Conservation (phyloP, 148 eudicot species). For the Rhododendron simsii region DNA sequence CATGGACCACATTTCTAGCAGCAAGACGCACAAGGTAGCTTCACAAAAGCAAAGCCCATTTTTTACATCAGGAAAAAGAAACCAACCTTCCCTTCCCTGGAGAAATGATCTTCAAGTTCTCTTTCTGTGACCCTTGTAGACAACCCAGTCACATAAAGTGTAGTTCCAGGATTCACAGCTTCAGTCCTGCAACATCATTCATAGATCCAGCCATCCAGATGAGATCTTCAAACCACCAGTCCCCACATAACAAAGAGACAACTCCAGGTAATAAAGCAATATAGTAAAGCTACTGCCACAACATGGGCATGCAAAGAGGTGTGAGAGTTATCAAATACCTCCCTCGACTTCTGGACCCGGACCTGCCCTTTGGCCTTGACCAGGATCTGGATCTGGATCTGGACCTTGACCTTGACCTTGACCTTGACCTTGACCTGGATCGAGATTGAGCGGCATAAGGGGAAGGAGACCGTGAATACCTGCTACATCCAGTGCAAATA, state of each 20-base stretch:
- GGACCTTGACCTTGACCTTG: too few species aligned
- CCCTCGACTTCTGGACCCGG: constrained; percentile 63
- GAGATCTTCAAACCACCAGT: neutral
- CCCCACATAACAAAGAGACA: neutral
- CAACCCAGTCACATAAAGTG: constrained; percentile 92
- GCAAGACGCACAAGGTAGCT: neutral
- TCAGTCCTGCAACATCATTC: constrained; percentile 45
- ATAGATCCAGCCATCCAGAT: neutral
- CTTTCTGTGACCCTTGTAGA: constrained; percentile 90
- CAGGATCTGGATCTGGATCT: constrained; percentile 47
- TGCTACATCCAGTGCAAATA: constrained; percentile 4
- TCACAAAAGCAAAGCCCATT: neutral
- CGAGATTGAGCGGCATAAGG: constrained; percentile 44
- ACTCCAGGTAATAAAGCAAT: neutral
- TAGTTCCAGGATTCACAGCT: constrained; percentile 63
- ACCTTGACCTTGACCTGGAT: constrained; percentile 47
- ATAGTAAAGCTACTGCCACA: neutral
- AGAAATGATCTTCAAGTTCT: constrained; percentile 88
- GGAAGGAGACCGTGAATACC: constrained; percentile 69
- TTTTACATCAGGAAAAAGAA: neutral
- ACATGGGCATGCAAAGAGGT: neutral
- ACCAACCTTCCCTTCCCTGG: constrained; percentile 80
- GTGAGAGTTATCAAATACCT: constrained; percentile 40
- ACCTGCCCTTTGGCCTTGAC: constrained; percentile 47
- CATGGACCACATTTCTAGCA: neutral